These are phyloP conservation scores for Erodium maritimum DNA, from an alignment of 345 rosid genomes.

Conservation along the genomic window DNA sequence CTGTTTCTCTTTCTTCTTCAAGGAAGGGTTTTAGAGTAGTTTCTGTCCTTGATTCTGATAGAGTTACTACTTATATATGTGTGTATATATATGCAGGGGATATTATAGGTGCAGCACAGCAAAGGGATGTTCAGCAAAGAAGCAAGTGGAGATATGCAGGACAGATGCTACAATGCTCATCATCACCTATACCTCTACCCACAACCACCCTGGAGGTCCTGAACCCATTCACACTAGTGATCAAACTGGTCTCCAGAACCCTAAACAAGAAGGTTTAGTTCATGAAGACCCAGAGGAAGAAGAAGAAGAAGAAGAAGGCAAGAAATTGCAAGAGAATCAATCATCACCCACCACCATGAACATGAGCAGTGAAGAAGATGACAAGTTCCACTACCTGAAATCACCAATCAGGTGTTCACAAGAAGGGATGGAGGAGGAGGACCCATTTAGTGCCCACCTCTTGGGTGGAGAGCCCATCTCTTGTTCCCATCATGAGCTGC, in stretches of 20 bases:
- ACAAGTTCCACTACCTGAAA: constrained; percentile 35
- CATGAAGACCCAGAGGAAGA: constrained; percentile 14
- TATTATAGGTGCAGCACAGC: constrained; percentile 72
- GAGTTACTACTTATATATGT: background rate
- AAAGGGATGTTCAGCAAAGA: constrained; percentile 61
- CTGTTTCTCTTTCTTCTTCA: no score
- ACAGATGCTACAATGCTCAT: constrained; percentile 55
- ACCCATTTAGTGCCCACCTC: constrained; percentile 18
- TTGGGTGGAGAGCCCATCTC: constrained; percentile 40
- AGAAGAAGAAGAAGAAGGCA: constrained; percentile 8
- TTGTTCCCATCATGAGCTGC: constrained; percentile 15
- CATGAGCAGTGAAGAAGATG: constrained; percentile 14
- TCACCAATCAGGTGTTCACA: constrained; percentile 21
- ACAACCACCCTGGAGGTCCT: constrained; percentile 55
- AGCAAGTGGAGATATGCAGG: constrained; percentile 62
- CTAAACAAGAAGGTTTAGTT: constrained; percentile 3
- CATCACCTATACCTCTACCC: constrained; percentile 51
- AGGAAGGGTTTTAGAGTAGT: no score
- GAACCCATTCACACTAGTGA: constrained; percentile 2
- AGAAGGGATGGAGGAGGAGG: constrained; percentile 19
- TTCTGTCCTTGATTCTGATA: no score
- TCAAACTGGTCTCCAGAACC: constrained; percentile 10
- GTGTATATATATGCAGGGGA: constrained; percentile 26
- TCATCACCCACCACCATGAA: constrained; percentile 6
- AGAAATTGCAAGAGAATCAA: constrained; percentile 7